Evolutionary conservation across 1,139 yeast species (phyloP), one percentile per base, ranked within the genome.

Genomic region (Candida pseudocylindracea): DNA sequence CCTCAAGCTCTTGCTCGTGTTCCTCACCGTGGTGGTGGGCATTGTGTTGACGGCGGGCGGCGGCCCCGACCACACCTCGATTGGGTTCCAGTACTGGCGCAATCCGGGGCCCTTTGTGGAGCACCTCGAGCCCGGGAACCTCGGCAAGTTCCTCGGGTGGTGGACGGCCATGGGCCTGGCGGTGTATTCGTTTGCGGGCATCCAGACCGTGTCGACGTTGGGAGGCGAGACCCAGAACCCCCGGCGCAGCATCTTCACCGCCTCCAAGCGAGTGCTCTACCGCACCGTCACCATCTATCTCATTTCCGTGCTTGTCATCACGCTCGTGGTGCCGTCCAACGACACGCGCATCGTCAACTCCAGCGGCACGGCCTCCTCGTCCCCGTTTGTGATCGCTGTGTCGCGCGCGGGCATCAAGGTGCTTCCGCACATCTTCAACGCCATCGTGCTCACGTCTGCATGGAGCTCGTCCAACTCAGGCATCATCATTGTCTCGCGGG

Each of bases 41-140:
- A 36, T 52, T 20, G 42, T 51, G 12, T 49, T 54, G 27, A 53
- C 48, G 35, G 43, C 50, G 30, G 59, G 59, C 30, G 59, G 57
- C 11, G 56, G 42, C 15, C 44, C 46, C 31, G 43, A 42, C 24
- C 41, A 41, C 27, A 45, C 43, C 3, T 39, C 52, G 33, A 30
- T 50, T 20, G 70, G 70, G 24, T 70, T 57, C 55, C 62, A 72
- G 37, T 72, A 67, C 47, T 73, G 81, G 81, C 58, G 65, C 37
- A 48, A 63, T 35, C 72, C 71, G 8, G 64, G 67, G 33, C 69
- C 75, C 0, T 72, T 71, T 45, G 54, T 54, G 11, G 53, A 60
- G 36, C 64, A 63, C 41, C 43, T 66, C 35, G 50, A 53, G 3
- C 43, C 47, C 1, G 79, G 78, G 10, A 48, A 62, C 27, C 71